These are phyloP conservation scores for Delphinella strobiligena DNA, from an alignment of 2,329 filamentous ascomycete species.

Conservation along the genomic window DNA sequence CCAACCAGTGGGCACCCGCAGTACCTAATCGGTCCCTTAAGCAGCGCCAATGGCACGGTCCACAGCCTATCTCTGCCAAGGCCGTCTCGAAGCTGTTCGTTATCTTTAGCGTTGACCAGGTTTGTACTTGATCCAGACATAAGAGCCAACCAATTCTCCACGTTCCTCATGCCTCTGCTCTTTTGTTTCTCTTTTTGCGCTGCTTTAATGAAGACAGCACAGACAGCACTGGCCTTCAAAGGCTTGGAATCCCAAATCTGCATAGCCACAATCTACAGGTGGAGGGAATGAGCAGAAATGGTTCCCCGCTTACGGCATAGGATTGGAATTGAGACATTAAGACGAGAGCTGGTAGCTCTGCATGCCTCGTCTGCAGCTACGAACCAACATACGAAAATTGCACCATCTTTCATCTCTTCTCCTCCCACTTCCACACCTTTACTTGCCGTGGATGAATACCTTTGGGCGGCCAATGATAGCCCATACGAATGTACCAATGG, in stretches of 20 bases:
- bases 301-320: conserved; percentile 9
- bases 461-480: conserved; percentile 1
- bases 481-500: conserved; percentile 1
- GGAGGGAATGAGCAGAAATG: conserved; percentile 7
- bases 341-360: conserved; percentile 5
- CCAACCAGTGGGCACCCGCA: neutral
- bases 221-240: neutral
- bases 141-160: neutral
- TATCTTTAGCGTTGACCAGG: neutral
- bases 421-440: conserved; percentile 2
- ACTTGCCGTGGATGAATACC: conserved; percentile 1
- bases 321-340: conserved; percentile 9
- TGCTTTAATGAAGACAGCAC: neutral
- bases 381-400: neutral
- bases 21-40: neutral
- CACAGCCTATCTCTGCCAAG: neutral
- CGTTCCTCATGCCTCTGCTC: neutral
- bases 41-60: neutral
- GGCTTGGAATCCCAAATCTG: neutral
- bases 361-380: neutral
- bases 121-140: neutral
- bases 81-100: no score
- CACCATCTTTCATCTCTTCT: neutral
- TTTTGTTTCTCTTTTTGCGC: neutral
- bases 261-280: neutral